Conservation (phyloP, 306 rosid species). For the Sesbania bispinosa region DNA sequence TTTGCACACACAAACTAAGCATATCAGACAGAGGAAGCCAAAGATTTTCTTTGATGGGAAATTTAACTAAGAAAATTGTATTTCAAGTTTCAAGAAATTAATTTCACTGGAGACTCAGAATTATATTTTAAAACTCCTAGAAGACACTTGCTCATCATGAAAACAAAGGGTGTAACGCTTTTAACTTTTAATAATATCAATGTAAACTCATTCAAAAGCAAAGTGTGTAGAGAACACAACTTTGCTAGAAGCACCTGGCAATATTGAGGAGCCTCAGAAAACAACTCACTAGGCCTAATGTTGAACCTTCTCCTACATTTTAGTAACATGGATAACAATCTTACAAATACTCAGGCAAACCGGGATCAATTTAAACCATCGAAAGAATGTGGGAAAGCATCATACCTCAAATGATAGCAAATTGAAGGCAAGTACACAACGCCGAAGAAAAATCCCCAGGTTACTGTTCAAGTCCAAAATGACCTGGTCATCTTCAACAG, state of each 20-base stretch:
- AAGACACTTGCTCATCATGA: neutral
- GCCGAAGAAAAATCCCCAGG: slow-evolving; percentile 83
- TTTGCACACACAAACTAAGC: neutral
- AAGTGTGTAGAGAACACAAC: neutral
- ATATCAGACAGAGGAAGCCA: slow-evolving; percentile 4
- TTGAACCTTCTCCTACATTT: slow-evolving; percentile 1
- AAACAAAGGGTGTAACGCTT: neutral
- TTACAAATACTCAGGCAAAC: slow-evolving; percentile 1
- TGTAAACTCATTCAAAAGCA: slow-evolving; percentile 1
- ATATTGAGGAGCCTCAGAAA: neutral
- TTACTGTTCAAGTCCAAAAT: slow-evolving; percentile 80
- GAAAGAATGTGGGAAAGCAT: neutral
- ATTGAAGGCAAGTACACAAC: slow-evolving; percentile 85
- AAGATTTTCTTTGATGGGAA: neutral
- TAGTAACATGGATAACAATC: neutral
- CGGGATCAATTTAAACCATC: neutral
- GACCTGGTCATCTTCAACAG: slow-evolving; percentile 72
- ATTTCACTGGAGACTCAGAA: neutral
- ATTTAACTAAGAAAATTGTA: neutral
- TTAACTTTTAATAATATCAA: neutral
- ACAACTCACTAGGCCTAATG: neutral
- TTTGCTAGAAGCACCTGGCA: neutral
- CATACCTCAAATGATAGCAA: slow-evolving; percentile 81
- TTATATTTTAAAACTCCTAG: neutral
- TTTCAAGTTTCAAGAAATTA: neutral